phyloP scores from a whole-genome alignment of 2,329 filamentous ascomycete species.

The Pseudocercospora fijiensis region DNA sequence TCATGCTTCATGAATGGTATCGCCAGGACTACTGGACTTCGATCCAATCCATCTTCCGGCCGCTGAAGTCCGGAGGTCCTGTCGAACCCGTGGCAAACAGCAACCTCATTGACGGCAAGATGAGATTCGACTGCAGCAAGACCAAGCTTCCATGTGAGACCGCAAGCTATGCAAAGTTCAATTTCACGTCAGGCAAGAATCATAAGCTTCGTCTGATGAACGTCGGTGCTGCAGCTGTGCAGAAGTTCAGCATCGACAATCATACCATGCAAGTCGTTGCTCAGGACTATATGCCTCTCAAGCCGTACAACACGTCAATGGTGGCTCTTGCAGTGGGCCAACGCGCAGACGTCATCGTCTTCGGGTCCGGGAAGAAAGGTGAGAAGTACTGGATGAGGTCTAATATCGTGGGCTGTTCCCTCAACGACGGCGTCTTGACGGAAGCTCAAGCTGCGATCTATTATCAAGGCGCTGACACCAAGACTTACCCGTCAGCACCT shows the following conservation, averaged over 20 bases:
- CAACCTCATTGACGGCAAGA: conserved; percentile 22
- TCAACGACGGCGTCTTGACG: background rate
- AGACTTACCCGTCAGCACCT: background rate
- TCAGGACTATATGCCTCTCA: conserved; percentile 47
- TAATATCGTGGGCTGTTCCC: background rate
- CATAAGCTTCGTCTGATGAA: conserved; percentile 50
- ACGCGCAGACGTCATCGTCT: conserved; percentile 38
- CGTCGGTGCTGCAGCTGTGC: conserved; percentile 40
- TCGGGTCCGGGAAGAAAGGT: background rate
- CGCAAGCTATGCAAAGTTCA: background rate
- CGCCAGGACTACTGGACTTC: conserved; percentile 22
- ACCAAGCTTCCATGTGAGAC: conserved; percentile 10
- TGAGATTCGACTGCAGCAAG: conserved; percentile 21
- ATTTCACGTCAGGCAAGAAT: conserved; percentile 38
- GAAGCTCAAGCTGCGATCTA: background rate
- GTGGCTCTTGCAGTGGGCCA: conserved; percentile 41
- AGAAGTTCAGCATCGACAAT: conserved; percentile 42
- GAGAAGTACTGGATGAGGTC: background rate
- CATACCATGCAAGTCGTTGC: conserved; percentile 48
- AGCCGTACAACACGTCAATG: conserved; percentile 42
- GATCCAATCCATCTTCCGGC: conserved; percentile 13
- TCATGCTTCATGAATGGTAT: conserved; percentile 28
- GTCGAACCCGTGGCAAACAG: background rate
- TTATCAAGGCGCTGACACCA: background rate
- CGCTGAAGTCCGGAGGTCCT: background rate